These are phyloP conservation scores for Flaveria brownii DNA, from an alignment of 129 eudicot species.

Conservation along the genomic window DNA sequence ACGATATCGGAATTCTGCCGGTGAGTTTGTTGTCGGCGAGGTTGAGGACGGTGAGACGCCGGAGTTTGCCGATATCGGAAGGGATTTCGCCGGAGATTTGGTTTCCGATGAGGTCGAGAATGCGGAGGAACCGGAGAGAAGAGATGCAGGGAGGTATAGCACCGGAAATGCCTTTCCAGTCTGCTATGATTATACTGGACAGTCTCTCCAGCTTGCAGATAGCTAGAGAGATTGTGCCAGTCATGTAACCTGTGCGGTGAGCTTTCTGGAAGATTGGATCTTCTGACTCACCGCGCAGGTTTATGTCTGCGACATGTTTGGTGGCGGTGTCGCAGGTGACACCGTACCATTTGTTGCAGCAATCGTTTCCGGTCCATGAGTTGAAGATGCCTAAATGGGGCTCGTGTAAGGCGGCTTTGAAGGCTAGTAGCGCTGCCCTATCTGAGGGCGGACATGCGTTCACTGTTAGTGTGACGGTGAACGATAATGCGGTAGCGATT, in stretches of 20 bases:
- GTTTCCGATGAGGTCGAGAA: slow-evolving; percentile 41
- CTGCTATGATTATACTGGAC: slow-evolving; percentile 67
- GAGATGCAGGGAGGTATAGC: slow-evolving; percentile 44
- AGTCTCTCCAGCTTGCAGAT: slow-evolving; percentile 66
- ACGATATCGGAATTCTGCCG: slow-evolving; percentile 68
- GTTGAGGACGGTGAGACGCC: slow-evolving; percentile 68
- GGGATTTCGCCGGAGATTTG: slow-evolving; percentile 42
- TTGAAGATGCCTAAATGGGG: slow-evolving; percentile 70
- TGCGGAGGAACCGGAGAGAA: slow-evolving; percentile 31
- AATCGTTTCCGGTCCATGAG: slow-evolving; percentile 77
- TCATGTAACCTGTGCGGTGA: slow-evolving; percentile 81
- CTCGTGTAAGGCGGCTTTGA: slow-evolving; percentile 61
- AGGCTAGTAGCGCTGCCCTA: slow-evolving; percentile 62
- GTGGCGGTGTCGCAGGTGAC: slow-evolving; percentile 64
- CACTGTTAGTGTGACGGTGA: slow-evolving; percentile 20
- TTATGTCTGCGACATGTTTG: slow-evolving; percentile 77
- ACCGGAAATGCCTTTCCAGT: slow-evolving; percentile 94
- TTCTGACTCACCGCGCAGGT: slow-evolving; percentile 84
- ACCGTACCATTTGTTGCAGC: slow-evolving; percentile 87
- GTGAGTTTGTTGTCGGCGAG: slow-evolving; percentile 72
- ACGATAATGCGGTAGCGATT: slow-evolving; percentile 19
- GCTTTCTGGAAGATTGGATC: slow-evolving; percentile 72
- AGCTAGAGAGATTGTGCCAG: slow-evolving; percentile 69
- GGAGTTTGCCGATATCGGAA: slow-evolving; percentile 44
- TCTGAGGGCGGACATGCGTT: slow-evolving; percentile 68